Conservation (phyloP, 179 eudicot species). For the Amaranthus tricolor region DNA sequence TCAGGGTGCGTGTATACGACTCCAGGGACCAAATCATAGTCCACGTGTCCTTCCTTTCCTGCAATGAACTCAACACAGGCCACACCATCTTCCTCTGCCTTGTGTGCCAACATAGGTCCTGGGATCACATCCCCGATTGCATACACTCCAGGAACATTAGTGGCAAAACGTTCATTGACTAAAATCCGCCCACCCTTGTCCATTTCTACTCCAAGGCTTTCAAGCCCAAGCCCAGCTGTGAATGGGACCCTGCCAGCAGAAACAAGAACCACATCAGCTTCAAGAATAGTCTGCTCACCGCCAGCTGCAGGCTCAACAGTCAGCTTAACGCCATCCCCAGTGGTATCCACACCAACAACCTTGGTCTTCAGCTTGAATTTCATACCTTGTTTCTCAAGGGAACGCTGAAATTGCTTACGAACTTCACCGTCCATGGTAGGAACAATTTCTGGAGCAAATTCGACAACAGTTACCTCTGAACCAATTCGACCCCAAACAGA, state of each 20-base stretch:
- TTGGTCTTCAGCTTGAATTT: constrained; percentile 87
- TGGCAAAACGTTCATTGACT: constrained; percentile 62
- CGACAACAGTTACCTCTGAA: constrained; percentile 87
- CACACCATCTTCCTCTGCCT: constrained; percentile 95
- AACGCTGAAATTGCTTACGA: constrained; percentile 81
- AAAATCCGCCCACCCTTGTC: constrained; percentile 68
- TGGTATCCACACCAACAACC: constrained; percentile 73
- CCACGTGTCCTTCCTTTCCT: constrained; percentile 91
- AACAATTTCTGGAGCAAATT: constrained; percentile 81
- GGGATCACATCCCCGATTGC: constrained; percentile 96
- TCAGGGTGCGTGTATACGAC: constrained; percentile 89
- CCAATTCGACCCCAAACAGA: constrained; percentile 97
- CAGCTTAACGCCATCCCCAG: constrained; percentile 59
- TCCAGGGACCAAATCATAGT: constrained; percentile 91
- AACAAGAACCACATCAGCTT: constrained; percentile 92
- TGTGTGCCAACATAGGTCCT: constrained; percentile 98
- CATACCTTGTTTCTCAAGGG: constrained; percentile 93
- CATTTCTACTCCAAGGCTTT: constrained; percentile 75
- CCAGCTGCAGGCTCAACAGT: constrained; percentile 82
- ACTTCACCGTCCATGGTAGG: constrained; percentile 92
- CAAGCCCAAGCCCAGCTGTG: constrained; percentile 70
- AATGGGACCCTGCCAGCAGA: constrained; percentile 87
- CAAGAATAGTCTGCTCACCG: constrained; percentile 71
- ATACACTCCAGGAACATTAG: constrained; percentile 68
- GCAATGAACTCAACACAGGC: constrained; percentile 92